Base-by-base conservation (phyloP, 2,329 filamentous ascomycete genomes). In the Epichloe sp. region DNA sequence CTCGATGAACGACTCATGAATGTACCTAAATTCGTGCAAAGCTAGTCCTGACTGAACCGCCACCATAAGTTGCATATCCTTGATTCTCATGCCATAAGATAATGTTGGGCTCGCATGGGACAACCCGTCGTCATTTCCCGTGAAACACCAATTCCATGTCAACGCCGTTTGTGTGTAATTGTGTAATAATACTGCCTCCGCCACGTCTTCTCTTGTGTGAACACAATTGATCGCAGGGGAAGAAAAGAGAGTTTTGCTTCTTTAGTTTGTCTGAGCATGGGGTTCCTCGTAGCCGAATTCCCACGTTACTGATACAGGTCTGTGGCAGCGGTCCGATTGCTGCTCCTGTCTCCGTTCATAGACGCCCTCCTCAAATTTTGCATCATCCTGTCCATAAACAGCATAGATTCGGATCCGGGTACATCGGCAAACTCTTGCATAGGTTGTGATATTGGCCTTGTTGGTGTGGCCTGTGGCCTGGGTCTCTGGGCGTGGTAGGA, bases 321-420 rank as follows among this genome's bases (percentile, higher is more conserved):
- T 17, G 6, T 47, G 14, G 23, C 34, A 23, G 17, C 35, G 19
- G 26, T 31, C 19, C 31, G 43, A 31, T 34, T 5, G 26, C 15
- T 37, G 26, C 12, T 19, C 6, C 19, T 47, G 19, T 45, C 36
- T 19, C 47, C 50, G 17, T 51, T 54, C 48, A 50, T 44, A 14
- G 65, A 67, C 10, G 69, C 70, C 47, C 70, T 66, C 42, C 70
- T 69, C 14, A 79, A 63, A 55, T 77, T 76, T 43, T 62, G 59
- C 68, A 79, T 72, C 68, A 79, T 73, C 54, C 70, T 70, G 59
- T 78, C 74, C 44, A 79, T 69, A 41, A 78, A 66, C 26, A 71
- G 64, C 64, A 71, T 69, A n/a, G 70, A 72, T 56, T 72, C 71
- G 47, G 63, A 58, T 11, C 66, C 68, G 8, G 71, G 68, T 21